Conservation (phyloP, 805 yeast genomes). For the Teunomyces stri region DNA sequence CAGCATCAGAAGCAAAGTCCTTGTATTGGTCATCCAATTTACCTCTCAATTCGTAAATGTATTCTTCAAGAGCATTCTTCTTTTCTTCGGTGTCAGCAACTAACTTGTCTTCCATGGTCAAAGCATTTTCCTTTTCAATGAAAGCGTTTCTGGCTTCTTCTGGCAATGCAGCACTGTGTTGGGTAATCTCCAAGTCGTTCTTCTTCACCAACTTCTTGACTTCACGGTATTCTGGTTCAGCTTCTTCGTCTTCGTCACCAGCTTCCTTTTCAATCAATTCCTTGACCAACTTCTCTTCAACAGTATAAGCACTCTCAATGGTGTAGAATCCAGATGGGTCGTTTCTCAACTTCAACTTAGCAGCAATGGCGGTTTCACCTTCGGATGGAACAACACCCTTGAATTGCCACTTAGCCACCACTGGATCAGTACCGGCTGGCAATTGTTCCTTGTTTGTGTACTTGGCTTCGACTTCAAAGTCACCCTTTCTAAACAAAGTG, state of each 20-base stretch:
- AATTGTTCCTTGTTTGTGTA: conserved; percentile 74
- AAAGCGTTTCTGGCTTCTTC: conserved; percentile 53
- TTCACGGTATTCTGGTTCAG: conserved; percentile 80
- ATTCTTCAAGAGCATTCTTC: conserved; percentile 97
- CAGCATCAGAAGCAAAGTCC: conserved; percentile 85
- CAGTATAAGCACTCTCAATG: conserved; percentile 91
- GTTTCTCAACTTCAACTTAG: conserved; percentile 92
- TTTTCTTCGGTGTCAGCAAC: conserved; percentile 98
- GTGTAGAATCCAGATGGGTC: conserved; percentile 96
- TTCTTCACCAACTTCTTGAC: conserved; percentile 94
- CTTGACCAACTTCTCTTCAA: conserved; percentile 85
- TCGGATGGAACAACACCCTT: conserved; percentile 79
- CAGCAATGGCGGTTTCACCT: conserved; percentile 75
- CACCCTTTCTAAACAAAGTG: conserved; percentile 87
- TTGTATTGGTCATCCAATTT: conserved; percentile 91
- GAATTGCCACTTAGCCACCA: conserved; percentile 81
- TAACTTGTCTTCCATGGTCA: conserved; percentile 88
- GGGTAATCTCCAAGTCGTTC: conserved; percentile 65
- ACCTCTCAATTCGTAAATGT: conserved; percentile 95
- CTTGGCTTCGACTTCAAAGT: conserved; percentile 81
- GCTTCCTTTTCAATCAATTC: conserved; percentile 73
- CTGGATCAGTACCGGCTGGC: conserved; percentile 64
- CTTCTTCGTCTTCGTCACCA: conserved; percentile 56
- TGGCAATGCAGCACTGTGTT: conserved; percentile 57
- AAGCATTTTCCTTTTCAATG: conserved; percentile 79